Base-by-base conservation (phyloP, 106 monocot species). In the Triglochin maritima region DNA sequence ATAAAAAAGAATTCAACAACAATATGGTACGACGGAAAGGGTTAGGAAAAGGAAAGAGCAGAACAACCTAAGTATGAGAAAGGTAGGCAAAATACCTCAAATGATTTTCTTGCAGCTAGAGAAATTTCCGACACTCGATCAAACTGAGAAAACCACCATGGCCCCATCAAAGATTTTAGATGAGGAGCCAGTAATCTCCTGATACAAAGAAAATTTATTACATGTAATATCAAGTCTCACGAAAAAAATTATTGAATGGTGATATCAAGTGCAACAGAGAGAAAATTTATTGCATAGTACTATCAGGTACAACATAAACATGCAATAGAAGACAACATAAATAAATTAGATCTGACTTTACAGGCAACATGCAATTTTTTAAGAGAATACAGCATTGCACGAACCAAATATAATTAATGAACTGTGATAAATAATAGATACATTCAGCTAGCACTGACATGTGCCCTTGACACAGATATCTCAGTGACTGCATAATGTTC, bases 81-180 rank as follows among this genome's bases (percentile, higher is more conserved):
- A 43, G 17, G 67, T 10, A 50, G n/a, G 46, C 4, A 13, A 12
- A 66, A 55, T 63, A 96, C 96, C 96, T 91, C 96, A 13, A 96
- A 86, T 8, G 96, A 96, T 69, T 59, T 72, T 50, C 80, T 88
- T 56, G 96, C 90, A 74, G 91, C 83, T 74, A 84, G 90, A 69
- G 96, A 83, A 78, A 96, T 84, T 76, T 96, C 96, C 52, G 73
- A 57, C 61, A 83, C 69, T 63, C 83, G 83, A 74, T 96, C 96
- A 72, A 96, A 96, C 74, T 96, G 96, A 67, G 90, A 78, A 80
- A 84, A 88, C 96, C 96, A 96, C 96, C 96, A 96, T 60, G 96
- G 90, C 6, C 96, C 96, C 83, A 96, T 96, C 77, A 96, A 91
- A 67, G 86, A 78, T 77, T 88, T 96, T 53, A 96, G 57, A 88